Evolutionary conservation across 1,284 basidiomycete species (phyloP), one percentile per base, ranked within the genome.

Genomic region (Ceratobasidium sp.): DNA sequence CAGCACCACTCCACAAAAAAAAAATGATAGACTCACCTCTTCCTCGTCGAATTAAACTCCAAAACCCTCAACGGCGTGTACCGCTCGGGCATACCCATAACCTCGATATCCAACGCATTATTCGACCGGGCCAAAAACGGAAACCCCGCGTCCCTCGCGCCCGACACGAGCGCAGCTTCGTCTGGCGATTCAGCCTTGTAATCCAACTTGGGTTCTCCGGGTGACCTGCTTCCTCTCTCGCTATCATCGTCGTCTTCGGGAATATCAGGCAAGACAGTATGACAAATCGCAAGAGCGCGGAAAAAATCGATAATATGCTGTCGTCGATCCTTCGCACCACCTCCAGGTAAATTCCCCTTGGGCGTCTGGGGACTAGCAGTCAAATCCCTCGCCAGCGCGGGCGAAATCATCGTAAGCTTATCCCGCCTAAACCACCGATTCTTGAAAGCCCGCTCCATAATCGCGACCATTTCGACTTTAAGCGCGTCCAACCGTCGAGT

Each of bases 161-260:
- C 96, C 52, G 90, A 92, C 3, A 99, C 97, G 26, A 99, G 89
- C 3, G 97, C 97, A 12, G 96, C 95, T 84, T 99, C 97, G 83
- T 99, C 97, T 0, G 96, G 96, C 2, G 93, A 95, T 85, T 99
- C 96, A 7, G 97, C 96, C 86, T 99, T 99, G 88, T 98, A 99
- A 77, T 95, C 92, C 80, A 99, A 85, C 4, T 87, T 84, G 84
- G 56, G 40, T 38, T 38, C 33, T 10, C 12, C 10, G 23, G 57
- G 23, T 5, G 57, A 59, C n/a, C n/a, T n/a, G n/a, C n/a, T n/a
- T n/a, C n/a, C n/a, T n/a, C n/a, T n/a, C 23, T 23, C 10, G 4
- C 56, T 12, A n/a, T 52, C 70, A 20, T 50, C 12, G 79, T 90
- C 84, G 9, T 91, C 89, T 44, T 94, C 91, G 0, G 93, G 90